A percentile compares a stretch with the other conserved stretches of the same genome.
Evolutionary conservation across 2,329 filamentous ascomycete genomes (phyloP).

Genomic region (Zasmidium angulare): DNA sequence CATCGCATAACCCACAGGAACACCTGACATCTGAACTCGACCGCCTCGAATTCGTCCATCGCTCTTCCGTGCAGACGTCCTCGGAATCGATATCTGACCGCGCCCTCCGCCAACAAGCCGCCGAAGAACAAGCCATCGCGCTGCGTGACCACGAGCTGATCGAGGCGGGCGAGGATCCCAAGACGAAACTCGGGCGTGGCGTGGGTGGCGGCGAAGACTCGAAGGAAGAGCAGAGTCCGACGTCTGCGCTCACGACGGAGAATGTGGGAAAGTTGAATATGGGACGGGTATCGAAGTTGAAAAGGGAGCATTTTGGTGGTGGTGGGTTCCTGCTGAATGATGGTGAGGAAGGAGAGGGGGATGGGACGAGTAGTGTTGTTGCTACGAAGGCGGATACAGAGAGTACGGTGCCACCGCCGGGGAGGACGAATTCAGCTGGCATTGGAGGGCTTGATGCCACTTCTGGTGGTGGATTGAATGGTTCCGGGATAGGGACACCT

Average conservation of each 20-base stretch:
- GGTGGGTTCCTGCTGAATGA: slow-evolving; percentile 4
- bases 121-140: slow-evolving; percentile 56
- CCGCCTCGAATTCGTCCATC: slow-evolving; percentile 35
- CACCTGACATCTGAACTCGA: slow-evolving; percentile 33
- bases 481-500: too few relatives aligned
- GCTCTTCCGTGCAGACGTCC: slow-evolving; percentile 40
- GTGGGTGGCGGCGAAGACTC: slow-evolving; percentile 20
- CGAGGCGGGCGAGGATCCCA: slow-evolving; percentile 44
- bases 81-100: slow-evolving; percentile 48
- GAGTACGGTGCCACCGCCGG: background rate
- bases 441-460: background rate
- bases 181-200: slow-evolving; percentile 25
- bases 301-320: background rate
- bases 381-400: slow-evolving; percentile 17
- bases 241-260: slow-evolving; percentile 27
- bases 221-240: background rate
- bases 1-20: slow-evolving; percentile 30
- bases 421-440: background rate
- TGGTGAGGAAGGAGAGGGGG: too few relatives aligned
- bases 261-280: slow-evolving; percentile 34
- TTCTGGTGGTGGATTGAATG: too few relatives aligned
- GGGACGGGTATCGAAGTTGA: slow-evolving; percentile 12
- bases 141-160: slow-evolving; percentile 58
- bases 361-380: slow-evolving; percentile 18
- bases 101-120: slow-evolving; percentile 47